Base-by-base conservation (phyloP, 306 rosid genomes). In the Inga oerstediana region DNA sequence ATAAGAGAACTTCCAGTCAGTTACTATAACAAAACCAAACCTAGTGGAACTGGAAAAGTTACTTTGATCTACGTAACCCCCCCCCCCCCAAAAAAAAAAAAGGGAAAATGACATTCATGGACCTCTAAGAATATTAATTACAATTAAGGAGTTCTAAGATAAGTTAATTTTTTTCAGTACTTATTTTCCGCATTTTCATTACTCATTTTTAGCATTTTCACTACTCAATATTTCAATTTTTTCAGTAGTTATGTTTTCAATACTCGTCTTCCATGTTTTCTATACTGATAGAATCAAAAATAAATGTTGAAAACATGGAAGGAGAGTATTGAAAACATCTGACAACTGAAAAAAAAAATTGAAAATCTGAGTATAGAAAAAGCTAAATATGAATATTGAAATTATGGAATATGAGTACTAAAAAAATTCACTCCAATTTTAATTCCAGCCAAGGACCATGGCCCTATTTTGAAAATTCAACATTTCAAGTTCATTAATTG, bases 1-100 rank as follows among this genome's bases (percentile, higher is more conserved):
- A 87, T 8, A 82, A 84, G 64, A 81, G 59, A 86, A 56, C 44
- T 34, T 81, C 80, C 52, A 68, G 78, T 71, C 52, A 83, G 44
- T 66, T 59, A 72, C 56, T 80, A 24, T 41, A 67, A 77, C 54
- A 69, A 52, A 75, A 12, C 71, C 48, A 65, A 30, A 68, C 46
- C 72, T 48, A 70, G 73, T 14, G 79, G 76, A 69, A 71, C 56
- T 14, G 76, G 65, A 69, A 62, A 64, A 34, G 37, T 49, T 7
- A 41, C 22, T 56, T 67, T 59, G 46, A 24, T 72, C 39, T 43
- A 43, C 35, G 15, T 17, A 61, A 5, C 56, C 24, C 49, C 0
- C 58, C 10, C 68, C 16, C 22, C 13, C 54, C 24, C 11, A n/a
- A n/a, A 1, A 32, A 13, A 77, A 16, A 20, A 17, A 7, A 19